Conservation (phyloP, 2,329 filamentous ascomycete genomes). For the Aspergillus pseudoterreus region DNA sequence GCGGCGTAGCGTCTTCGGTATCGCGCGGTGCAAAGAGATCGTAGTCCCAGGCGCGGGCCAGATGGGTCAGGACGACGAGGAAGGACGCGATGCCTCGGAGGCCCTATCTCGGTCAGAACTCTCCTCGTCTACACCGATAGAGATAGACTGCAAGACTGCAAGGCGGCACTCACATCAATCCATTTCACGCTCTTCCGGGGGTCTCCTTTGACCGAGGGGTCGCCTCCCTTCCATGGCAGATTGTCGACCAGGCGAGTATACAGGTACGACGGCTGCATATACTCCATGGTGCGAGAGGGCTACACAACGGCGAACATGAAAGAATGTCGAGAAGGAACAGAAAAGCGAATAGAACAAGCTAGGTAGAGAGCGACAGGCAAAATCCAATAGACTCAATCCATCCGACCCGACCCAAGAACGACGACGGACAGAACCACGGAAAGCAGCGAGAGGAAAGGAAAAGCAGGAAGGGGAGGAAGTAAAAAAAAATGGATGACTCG, state of each 20-base stretch:
- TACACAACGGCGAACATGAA: background rate
- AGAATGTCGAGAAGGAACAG: background rate
- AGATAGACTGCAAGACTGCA: background rate
- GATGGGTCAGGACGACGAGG: conserved; percentile 51
- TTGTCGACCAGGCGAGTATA: conserved; percentile 19
- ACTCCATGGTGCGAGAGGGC: conserved; percentile 3
- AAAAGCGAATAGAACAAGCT: background rate
- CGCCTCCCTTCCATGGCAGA: conserved; percentile 20
- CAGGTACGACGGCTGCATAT: conserved; percentile 13
- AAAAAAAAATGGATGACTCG: background rate
- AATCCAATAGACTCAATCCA: background rate
- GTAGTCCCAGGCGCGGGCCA: conserved; percentile 51
- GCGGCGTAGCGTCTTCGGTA: conserved; percentile 38
- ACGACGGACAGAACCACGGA: background rate
- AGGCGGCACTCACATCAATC: conserved; percentile 52
- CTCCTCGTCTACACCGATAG: background rate
- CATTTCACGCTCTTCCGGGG: conserved; percentile 50
- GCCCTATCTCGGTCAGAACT: conserved; percentile 32
- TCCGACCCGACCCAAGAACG: background rate
- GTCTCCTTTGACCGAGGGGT: conserved; percentile 27
- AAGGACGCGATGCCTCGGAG: conserved; percentile 53
- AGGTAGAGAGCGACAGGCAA: background rate
- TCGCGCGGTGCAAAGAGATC: conserved; percentile 50
- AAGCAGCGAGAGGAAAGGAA: background rate
- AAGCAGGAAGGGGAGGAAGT: background rate